These are phyloP conservation scores for Acer negundo DNA, from an alignment of 345 rosid genomes.

Conservation along the genomic window DNA sequence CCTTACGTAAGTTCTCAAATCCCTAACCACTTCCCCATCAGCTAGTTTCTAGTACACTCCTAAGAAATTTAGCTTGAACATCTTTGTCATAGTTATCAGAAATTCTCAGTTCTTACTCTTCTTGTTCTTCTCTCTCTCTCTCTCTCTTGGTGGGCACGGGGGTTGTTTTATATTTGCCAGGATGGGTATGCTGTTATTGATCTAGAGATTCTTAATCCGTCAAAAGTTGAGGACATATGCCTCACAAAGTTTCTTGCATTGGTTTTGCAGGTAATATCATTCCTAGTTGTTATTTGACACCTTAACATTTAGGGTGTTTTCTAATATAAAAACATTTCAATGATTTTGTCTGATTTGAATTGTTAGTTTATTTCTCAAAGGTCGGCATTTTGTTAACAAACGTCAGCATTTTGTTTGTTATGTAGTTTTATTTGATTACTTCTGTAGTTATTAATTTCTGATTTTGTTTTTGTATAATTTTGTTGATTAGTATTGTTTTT, in stretches of 20 bases:
- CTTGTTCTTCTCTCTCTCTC: constrained; percentile 13
- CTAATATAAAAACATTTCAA: not conserved
- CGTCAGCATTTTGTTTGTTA: no score
- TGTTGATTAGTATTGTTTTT: no score
- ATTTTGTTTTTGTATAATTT: no score
- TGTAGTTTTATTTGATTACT: no score
- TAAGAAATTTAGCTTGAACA: not conserved
- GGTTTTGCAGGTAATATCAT: constrained; percentile 62
- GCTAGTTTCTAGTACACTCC: not conserved
- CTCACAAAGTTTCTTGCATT: constrained; percentile 65
- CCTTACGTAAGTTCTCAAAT: no score
- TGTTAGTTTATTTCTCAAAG: constrained; percentile 83
- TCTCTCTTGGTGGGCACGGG: not conserved
- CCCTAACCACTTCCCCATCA: no score
- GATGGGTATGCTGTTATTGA: constrained; percentile 77
- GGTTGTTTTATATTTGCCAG: constrained; percentile 36
- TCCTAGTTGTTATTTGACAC: constrained; percentile 10
- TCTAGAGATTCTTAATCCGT: constrained; percentile 59
- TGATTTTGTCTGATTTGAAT: constrained; percentile 21
- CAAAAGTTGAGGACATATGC: constrained; percentile 56
- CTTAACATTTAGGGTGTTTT: constrained; percentile 9
- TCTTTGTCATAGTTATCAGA: not conserved
- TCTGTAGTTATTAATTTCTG: no score
- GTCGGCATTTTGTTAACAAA: no score
- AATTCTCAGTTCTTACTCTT: constrained; percentile 2